Percentiles rank a stretch among this genome's conserved stretches.
Evolutionary conservation across 108 stramenopile species (phyloP).

Genomic region (Schizochytrium sp.): DNA sequence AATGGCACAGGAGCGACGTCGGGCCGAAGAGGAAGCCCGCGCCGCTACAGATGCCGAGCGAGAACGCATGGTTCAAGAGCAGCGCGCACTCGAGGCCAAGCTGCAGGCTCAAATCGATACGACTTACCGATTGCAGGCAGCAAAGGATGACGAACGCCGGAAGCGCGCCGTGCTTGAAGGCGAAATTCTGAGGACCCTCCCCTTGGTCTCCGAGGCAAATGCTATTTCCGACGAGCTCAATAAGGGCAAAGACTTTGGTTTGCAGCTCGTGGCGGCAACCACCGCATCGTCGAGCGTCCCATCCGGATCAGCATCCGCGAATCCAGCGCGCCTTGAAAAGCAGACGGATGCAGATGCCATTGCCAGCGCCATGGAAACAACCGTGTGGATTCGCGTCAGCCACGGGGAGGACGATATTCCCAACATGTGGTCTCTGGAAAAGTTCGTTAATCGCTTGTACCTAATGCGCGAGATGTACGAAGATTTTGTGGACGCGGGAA

Average conservation of each 20-base stretch:
- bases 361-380: constrained; percentile 4
- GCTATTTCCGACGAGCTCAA: constrained; percentile 25
- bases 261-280: constrained; percentile 20
- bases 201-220: constrained; percentile 35
- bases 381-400: constrained; percentile 21
- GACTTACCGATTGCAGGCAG: background rate
- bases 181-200: constrained; percentile 29
- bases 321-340: background rate
- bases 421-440: constrained; percentile 4
- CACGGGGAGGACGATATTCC: background rate
- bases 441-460: constrained; percentile 28
- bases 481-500: background rate
- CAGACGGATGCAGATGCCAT: constrained; percentile 18
- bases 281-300: background rate
- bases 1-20: constrained; percentile 21
- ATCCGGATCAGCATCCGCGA: too few species aligned
- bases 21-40: background rate
- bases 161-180: constrained; percentile 22
- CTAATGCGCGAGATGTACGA: constrained; percentile 36
- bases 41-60: background rate
- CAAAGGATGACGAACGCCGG: constrained; percentile 22
- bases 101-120: constrained; percentile 25
- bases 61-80: constrained; percentile 9
- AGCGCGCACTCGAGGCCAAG: constrained; percentile 16
- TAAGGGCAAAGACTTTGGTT: constrained; percentile 8